Evolutionary conservation across 306 rosid genomes (phyloP).

Genomic region (Begonia peltatifolia): DNA sequence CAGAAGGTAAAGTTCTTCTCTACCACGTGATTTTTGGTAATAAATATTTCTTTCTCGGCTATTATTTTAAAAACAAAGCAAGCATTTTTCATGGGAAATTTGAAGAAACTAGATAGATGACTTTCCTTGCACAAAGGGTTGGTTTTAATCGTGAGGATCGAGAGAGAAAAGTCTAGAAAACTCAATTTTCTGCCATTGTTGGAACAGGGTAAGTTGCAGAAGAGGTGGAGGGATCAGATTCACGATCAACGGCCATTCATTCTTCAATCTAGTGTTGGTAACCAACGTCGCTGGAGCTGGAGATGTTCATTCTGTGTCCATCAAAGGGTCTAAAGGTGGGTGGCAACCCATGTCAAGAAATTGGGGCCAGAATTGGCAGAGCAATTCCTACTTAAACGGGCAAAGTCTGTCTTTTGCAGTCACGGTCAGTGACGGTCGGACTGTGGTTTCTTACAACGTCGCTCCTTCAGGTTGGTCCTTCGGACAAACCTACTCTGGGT

Average conservation of each 20-base stretch:
- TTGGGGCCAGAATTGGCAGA: slow-evolving; percentile 1
- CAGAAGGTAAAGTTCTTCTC: slow-evolving; percentile 6
- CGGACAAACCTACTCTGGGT: not conserved
- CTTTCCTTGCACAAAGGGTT: too few relatives aligned
- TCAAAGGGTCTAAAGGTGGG: not conserved
- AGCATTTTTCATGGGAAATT: too few relatives aligned
- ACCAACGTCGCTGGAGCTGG: not conserved
- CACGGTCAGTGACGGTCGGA: not conserved
- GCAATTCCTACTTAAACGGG: not conserved
- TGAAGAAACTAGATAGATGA: too few relatives aligned
- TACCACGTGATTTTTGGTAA: too few relatives aligned
- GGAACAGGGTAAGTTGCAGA: not conserved
- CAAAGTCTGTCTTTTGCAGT: not conserved
- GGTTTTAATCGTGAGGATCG: too few relatives aligned
- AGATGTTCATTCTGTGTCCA: not conserved
- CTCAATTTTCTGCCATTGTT: too few relatives aligned
- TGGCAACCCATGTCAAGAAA: not conserved
- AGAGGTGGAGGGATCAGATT: not conserved
- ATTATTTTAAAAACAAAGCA: too few relatives aligned
- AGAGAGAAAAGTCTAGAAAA: too few relatives aligned
- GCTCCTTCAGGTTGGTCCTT: not conserved
- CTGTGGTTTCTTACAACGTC: slow-evolving; percentile 2
- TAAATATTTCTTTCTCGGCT: too few relatives aligned
- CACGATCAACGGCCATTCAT: not conserved
- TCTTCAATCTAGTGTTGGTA: not conserved